Base-by-base conservation (phyloP, 495 filamentous ascomycete genomes). In the Aspergillus conjunctus region DNA sequence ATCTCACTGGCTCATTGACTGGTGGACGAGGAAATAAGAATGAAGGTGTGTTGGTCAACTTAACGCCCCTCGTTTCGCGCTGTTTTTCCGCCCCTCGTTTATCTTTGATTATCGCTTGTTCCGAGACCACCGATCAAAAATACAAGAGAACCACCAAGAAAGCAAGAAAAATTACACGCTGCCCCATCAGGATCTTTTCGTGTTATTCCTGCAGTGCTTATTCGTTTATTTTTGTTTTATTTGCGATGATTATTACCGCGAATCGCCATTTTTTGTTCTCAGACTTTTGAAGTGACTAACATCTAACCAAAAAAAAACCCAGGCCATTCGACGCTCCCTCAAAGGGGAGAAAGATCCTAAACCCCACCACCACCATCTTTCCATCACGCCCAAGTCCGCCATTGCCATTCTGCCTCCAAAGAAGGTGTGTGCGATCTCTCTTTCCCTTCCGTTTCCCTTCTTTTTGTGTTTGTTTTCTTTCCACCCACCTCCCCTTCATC, bases 401-500 rank as follows among this genome's bases (percentile, higher is more conserved):
- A 84, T 96, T 59, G 92, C 94, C 10, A 98, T 98, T 71, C 83
- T 93, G 32, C 93, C 94, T 62, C 94, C 94, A 0, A 98, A 97
- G 77, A 97, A 96, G 87, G 94, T 98, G 66, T 71, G 73, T 70
- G 52, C 49, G 52, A 44, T 77, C 51, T 60, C 34, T 46, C 45
- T 43, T 62, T 37, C 34, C 49, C 26, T 41, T 55, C 44, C 57
- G 46, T 59, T 63, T 49, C 30, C 54, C 60, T 62, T 48, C 50
- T 48, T 57, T 55, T 43, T 26, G 56, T 57, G 26, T 34, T 18
- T 37, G 21, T 54, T 30, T 15, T 44, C 52, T 30, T 18, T 39
- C 41, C 34, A 12, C n/a, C 33, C 22, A 33, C 30, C 32, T 56
- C 17, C 49, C 18, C 44, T 43, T 51, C 9, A 55, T 59, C 31